phyloP scores from a whole-genome alignment of 106 monocot genomes.

The Dioscorea dumetorum region DNA sequence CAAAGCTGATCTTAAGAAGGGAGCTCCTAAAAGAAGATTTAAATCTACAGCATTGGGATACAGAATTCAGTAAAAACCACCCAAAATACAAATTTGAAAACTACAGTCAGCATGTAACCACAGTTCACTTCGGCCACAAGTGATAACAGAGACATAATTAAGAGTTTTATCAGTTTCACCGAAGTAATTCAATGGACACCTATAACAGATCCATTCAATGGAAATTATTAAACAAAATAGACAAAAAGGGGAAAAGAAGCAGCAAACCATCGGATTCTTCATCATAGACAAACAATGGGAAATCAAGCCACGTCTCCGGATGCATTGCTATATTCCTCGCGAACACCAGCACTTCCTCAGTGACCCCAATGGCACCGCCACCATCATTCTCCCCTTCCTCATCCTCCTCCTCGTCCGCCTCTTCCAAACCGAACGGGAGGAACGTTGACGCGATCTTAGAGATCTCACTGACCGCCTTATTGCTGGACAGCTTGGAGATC shows the following conservation, averaged over 20 bases:
- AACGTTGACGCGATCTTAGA: constrained; percentile 76
- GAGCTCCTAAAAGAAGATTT: too few relatives aligned
- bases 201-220: background rate
- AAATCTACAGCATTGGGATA: too few relatives aligned
- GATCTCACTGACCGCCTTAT: constrained; percentile 60
- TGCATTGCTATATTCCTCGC: constrained; percentile 93
- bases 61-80: background rate
- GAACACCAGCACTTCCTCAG: constrained; percentile 88
- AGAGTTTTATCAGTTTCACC: too few relatives aligned
- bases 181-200: background rate
- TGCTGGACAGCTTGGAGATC: constrained; percentile 63
- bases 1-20: too few relatives aligned
- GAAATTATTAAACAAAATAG: background rate
- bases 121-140: background rate
- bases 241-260: constrained; percentile 4
- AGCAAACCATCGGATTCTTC: constrained; percentile 64
- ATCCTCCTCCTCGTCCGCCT: constrained; percentile 28
- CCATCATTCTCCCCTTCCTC: constrained; percentile 22
- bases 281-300: constrained; percentile 70
- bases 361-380: constrained; percentile 59
- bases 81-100: background rate
- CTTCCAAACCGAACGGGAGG: constrained; percentile 42
- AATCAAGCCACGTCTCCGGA: constrained; percentile 97
- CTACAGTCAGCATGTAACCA: background rate
- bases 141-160: background rate